A percentile compares a stretch with the other conserved stretches of the same genome.
Conservation (phyloP, 805 yeast species). For the Limtongia smithiae region DNA sequence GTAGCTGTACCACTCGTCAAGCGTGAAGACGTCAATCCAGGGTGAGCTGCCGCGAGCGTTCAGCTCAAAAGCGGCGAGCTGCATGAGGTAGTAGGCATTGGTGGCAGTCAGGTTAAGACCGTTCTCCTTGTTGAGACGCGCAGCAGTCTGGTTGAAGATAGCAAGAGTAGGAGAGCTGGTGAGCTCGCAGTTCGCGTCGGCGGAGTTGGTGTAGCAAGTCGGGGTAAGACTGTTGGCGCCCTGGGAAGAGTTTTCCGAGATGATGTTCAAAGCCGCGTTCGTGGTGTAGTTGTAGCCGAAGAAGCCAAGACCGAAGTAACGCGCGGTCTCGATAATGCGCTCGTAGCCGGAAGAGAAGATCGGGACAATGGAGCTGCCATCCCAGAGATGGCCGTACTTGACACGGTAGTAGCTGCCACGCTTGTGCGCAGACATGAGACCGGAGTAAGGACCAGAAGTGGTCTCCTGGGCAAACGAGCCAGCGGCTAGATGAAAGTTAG, state of each 20-base stretch:
- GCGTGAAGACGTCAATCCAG: constrained; percentile 45
- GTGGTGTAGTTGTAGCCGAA: constrained; percentile 45
- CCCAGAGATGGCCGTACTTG: constrained; percentile 49
- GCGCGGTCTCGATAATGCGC: constrained; percentile 55
- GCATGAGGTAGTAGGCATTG: constrained; percentile 45
- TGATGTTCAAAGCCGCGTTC: constrained; percentile 40
- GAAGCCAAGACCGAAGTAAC: constrained; percentile 58
- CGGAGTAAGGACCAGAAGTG: constrained; percentile 50
- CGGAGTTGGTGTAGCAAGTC: constrained; percentile 44
- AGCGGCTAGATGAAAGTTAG: no score
- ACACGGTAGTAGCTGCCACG: constrained; percentile 51
- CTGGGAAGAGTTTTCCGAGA: constrained; percentile 46
- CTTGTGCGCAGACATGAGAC: constrained; percentile 47
- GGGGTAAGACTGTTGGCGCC: constrained; percentile 65
- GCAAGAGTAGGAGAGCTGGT: constrained; percentile 27
- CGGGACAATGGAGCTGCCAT: constrained; percentile 41
- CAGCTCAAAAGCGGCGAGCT: constrained; percentile 50
- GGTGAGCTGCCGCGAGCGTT: constrained; percentile 48
- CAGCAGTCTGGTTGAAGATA: constrained; percentile 32
- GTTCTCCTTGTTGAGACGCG: constrained; percentile 37
- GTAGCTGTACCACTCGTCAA: constrained; percentile 47
- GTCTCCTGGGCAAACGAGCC: constrained; percentile 52
- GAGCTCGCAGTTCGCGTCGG: constrained; percentile 26
- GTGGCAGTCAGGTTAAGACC: constrained; percentile 41
- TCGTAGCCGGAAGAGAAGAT: constrained; percentile 55